Evolutionary conservation across 1,139 yeast species (phyloP), one percentile per base, ranked within the genome.

Genomic region (Torulaspora pretoriensis): DNA sequence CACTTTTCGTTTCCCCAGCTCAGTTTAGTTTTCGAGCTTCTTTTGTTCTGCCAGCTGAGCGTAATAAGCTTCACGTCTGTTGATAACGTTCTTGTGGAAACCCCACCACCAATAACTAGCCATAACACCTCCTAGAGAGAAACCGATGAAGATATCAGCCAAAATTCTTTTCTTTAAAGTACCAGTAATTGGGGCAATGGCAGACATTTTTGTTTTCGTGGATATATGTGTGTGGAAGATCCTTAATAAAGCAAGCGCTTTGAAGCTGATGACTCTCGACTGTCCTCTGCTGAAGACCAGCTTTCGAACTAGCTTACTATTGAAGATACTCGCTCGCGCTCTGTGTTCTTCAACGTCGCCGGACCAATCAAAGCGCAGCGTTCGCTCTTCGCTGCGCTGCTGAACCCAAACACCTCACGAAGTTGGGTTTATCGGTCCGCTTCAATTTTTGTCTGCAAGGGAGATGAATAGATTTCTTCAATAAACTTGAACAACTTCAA

Each of bases 171-270:
- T 87, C 73, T 79, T 86, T 55, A 90, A 77, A 56, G 85, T 73
- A 58, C 97, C 97, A 48, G 83, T 78, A 64, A 90, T 88, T 62
- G 96, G 96, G 65, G 95, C 88, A 65, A 89, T 78, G 64, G 95
- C 86, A 40, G 61, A 52, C 56, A 52, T 58, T 27, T 22, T 37
- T 24, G 8, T 14, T 9, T n/a, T n/a, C 8, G 28, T 28, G 19
- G 24, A n/a, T 31, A 25, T 17, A 9, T 22, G 28, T n/a, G 30
- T 12, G 19, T 14, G 10, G 14, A 10, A 24, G 17, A 25, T 23
- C 19, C 24, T 17, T 29, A 13, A 10, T 29, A 9, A 4, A n/a
- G 8, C n/a, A 16, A 9, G 13, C 5, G 8, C 6, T 8, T 7
- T 8, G 12, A 22, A 2, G 7, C 22, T 8, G 30, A 22, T 12